phyloP scores from a whole-genome alignment of 495 filamentous ascomycete genomes.

The Pyrenopolyporus hunteri region DNA sequence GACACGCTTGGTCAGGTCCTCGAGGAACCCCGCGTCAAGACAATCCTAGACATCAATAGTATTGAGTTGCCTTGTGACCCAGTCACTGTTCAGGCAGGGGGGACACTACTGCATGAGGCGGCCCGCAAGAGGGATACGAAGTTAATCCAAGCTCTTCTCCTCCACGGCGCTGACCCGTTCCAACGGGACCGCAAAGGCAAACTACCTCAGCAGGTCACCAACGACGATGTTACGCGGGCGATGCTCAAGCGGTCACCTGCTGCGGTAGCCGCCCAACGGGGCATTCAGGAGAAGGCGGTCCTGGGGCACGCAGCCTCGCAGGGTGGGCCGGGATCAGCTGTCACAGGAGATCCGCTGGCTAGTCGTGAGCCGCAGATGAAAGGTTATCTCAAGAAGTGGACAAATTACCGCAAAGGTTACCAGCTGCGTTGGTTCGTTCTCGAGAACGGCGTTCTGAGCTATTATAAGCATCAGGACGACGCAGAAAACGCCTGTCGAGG shows the following conservation, averaged over 20 bases:
- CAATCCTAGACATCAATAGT: conserved; percentile 86
- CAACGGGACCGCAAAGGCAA: conserved; percentile 93
- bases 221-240: conserved; percentile 84
- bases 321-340: conserved; percentile 55
- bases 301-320: conserved; percentile 75
- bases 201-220: conserved; percentile 94
- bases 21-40: conserved; percentile 82
- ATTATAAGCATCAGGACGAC: conserved; percentile 99
- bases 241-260: conserved; percentile 94
- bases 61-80: conserved; percentile 85
- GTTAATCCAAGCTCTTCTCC: conserved; percentile 84
- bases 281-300: conserved; percentile 95
- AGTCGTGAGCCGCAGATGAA: conserved; percentile 96
- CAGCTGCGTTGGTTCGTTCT: conserved; percentile 98
- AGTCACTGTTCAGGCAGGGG: conserved; percentile 73
- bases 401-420: conserved; percentile 95
- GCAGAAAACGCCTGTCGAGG: conserved; percentile 91
- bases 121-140: conserved; percentile 83
- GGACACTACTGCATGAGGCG: conserved; percentile 91
- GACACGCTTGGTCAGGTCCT: conserved; percentile 77
- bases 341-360: conserved; percentile 68
- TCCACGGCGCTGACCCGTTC: conserved; percentile 98
- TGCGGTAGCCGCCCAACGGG: conserved; percentile 89
- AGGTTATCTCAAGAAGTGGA: conserved; percentile 99
- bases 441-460: conserved; percentile 95